phyloP scores from a whole-genome alignment of 441 rosid species.

The Croton laevigatus region DNA sequence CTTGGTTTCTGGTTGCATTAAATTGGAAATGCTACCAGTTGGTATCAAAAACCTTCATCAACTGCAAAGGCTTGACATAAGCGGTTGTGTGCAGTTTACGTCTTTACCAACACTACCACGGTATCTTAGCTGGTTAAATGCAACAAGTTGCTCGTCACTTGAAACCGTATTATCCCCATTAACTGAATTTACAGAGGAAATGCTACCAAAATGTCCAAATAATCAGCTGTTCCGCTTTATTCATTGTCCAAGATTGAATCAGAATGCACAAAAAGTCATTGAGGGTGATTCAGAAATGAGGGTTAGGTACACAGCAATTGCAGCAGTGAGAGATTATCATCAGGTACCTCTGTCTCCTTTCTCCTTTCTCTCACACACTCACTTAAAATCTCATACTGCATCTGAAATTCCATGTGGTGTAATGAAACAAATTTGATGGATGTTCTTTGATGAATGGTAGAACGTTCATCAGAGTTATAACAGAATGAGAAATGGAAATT shows the following conservation, averaged over 20 bases:
- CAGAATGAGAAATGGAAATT: too few species aligned
- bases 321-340: neutral
- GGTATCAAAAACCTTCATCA: neutral
- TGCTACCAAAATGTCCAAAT: neutral
- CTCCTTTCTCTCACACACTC: neutral
- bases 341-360: neutral
- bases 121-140: neutral
- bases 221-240: neutral
- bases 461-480: too few species aligned
- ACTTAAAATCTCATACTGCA: neutral
- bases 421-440: too few species aligned
- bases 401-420: neutral
- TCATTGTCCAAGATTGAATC: slow-evolving; percentile 3
- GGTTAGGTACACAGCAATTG: neutral
- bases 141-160: neutral
- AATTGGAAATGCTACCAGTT: neutral
- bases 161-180: neutral
- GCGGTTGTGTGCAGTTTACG: neutral
- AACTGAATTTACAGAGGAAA: neutral
- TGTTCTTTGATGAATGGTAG: too few species aligned
- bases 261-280: neutral
- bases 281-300: neutral
- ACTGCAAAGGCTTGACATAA: neutral
- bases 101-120: neutral
- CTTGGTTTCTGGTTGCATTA: slow-evolving; percentile 18